Evolutionary conservation across 805 yeast genomes (phyloP).

Genomic region (Hanseniaspora clermontiae): DNA sequence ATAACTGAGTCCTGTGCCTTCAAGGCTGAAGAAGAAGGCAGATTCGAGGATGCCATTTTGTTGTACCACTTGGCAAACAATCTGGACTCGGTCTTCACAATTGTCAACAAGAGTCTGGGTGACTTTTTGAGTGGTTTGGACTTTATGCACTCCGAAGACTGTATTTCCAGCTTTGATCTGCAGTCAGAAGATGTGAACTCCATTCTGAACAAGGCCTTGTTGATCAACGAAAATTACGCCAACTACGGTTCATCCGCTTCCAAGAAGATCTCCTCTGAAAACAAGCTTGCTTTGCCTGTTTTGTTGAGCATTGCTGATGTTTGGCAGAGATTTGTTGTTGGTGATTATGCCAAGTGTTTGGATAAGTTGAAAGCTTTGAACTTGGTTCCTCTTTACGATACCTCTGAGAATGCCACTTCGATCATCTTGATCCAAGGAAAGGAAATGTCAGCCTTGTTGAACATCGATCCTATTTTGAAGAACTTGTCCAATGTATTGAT

Average conservation of each 20-base stretch:
- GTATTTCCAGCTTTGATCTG: conserved; percentile 19
- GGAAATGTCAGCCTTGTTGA: conserved; percentile 1
- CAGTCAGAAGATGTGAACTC: conserved; percentile 35
- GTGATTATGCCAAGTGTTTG: conserved; percentile 49
- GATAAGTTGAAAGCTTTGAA: conserved; percentile 45
- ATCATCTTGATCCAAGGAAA: conserved; percentile 49
- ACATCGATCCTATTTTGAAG: conserved; percentile 41
- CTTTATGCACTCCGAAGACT: conserved; percentile 8
- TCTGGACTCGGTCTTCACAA: conserved; percentile 61
- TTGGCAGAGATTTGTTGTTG: conserved; percentile 42
- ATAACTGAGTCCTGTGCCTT: conserved; percentile 78
- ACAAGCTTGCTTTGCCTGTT: conserved; percentile 51
- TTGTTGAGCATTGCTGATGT: conserved; percentile 58
- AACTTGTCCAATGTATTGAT: conserved; percentile 70
- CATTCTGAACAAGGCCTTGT: conserved; percentile 29
- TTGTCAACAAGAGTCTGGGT: conserved; percentile 65
- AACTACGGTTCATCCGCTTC: conserved; percentile 49
- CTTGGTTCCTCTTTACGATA: conserved; percentile 48
- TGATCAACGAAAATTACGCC: conserved; percentile 22
- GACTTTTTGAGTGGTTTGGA: conserved; percentile 44
- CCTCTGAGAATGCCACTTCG: conserved; percentile 43
- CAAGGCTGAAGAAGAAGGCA: conserved; percentile 83
- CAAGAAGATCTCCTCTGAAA: conserved; percentile 39
- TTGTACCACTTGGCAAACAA: conserved; percentile 83
- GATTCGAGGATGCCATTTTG: conserved; percentile 70